Conservation (phyloP, 176 grass and related monocot genomes). For the Puya raimondii region DNA sequence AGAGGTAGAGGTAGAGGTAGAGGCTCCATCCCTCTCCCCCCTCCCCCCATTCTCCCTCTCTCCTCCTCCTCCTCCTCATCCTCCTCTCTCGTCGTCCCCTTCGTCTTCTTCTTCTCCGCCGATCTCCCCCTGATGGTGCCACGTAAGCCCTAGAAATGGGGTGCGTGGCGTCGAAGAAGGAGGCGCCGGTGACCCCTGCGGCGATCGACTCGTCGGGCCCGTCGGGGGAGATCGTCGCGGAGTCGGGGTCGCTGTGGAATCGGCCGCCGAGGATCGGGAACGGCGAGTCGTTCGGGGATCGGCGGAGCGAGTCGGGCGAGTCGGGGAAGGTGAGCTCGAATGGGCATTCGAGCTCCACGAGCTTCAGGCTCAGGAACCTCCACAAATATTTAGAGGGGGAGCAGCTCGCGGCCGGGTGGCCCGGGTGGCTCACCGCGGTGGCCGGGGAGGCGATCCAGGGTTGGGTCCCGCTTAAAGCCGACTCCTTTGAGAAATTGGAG, state of each 20-base stretch:
- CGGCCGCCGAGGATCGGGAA: slow-evolving; percentile 15
- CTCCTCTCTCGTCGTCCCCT: too few relatives aligned
- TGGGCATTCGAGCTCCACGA: slow-evolving; percentile 12
- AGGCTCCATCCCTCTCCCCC: too few relatives aligned
- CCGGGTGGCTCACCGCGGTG: slow-evolving; percentile 68
- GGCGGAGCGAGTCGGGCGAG: slow-evolving; percentile 26
- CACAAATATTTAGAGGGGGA: slow-evolving; percentile 44
- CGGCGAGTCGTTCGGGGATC: slow-evolving; percentile 27
- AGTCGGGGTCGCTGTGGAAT: slow-evolving; percentile 24
- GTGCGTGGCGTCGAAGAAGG: slow-evolving; percentile 58
- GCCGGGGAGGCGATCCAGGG: slow-evolving; percentile 96
- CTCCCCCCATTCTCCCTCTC: too few relatives aligned
- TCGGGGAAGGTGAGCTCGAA: slow-evolving; percentile 16
- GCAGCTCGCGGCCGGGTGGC: slow-evolving; percentile 76
- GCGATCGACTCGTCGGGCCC: slow-evolving; percentile 21
- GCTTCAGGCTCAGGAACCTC: slow-evolving; percentile 27
- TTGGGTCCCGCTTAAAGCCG: slow-evolving; percentile 73
- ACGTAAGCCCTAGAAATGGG: slow-evolving; percentile 36
- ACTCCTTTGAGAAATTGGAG: slow-evolving; percentile 82
- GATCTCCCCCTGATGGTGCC: too few relatives aligned
- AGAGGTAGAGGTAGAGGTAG: too few relatives aligned
- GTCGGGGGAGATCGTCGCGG: slow-evolving; percentile 5
- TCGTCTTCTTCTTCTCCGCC: too few relatives aligned
- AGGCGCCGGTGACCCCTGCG: slow-evolving; percentile 30
- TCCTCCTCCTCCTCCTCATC: too few relatives aligned